Percentiles rank a stretch among this genome's conserved stretches.
phyloP scores from a whole-genome alignment of 495 filamentous ascomycete species.

The Lichenothelia convexa region DNA sequence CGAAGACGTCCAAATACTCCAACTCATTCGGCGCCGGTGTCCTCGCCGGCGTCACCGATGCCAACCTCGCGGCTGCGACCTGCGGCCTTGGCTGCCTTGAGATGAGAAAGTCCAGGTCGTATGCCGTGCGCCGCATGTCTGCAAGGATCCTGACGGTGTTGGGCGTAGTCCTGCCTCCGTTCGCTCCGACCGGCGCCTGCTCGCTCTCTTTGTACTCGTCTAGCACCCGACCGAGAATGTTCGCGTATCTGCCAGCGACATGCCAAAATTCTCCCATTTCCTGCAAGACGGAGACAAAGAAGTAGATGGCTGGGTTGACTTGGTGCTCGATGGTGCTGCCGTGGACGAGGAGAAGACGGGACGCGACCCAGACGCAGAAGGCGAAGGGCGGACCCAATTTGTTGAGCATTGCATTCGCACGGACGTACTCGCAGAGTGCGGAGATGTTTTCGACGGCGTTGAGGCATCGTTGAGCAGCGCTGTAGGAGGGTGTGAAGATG shows the following conservation, averaged over 20 bases:
- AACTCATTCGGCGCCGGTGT: conserved; percentile 64
- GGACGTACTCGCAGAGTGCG: conserved; percentile 54
- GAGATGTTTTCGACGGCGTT: conserved; percentile 69
- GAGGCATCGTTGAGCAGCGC: conserved; percentile 62
- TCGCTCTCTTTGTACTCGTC: conserved; percentile 70
- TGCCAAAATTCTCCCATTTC: conserved; percentile 71
- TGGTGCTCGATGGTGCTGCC: conserved; percentile 72
- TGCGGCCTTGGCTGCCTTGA: conserved; percentile 54
- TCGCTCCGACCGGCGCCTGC: conserved; percentile 29
- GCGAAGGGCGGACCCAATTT: conserved; percentile 78
- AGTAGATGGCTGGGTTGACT: conserved; percentile 53
- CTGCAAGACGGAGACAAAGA: conserved; percentile 62
- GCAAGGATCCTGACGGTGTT: conserved; percentile 70
- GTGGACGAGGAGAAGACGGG: conserved; percentile 67
- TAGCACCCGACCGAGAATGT: conserved; percentile 62
- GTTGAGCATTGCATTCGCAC: conserved; percentile 49
- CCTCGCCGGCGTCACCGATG: conserved; percentile 22
- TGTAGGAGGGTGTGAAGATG: conserved; percentile 72
- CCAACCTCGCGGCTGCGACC: conserved; percentile 20
- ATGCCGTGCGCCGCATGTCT: conserved; percentile 74
- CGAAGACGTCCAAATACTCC: conserved; percentile 83
- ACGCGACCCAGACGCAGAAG: conserved; percentile 85
- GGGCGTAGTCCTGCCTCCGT: conserved; percentile 53
- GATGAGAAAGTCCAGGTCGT: conserved; percentile 74
- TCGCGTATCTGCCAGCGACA: conserved; percentile 63